Evolutionary conservation across 202 grass and related monocot genomes (phyloP), one percentile per base, ranked within the genome.

Genomic region (Schoenoplectus tabernaemontani): DNA sequence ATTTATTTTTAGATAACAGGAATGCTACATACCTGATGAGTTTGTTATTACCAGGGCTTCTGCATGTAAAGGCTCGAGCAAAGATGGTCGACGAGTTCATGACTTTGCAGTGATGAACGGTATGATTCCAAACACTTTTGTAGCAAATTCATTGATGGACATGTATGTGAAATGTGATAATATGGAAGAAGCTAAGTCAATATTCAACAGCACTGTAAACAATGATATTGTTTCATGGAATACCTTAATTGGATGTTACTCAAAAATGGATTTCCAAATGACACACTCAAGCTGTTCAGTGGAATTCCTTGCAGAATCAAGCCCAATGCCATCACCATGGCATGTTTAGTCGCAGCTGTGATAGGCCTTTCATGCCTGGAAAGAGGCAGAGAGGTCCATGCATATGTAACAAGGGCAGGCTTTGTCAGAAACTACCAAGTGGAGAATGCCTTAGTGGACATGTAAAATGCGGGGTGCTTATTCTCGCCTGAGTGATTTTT

Each of bases 181-280:
- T 64, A 90, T 91, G 87, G 80, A 82, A 76, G 76, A 85, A 79
- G 91, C 89, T 19, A 86, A 61, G 61, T 87, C 83, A 53, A 39
- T 93, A 70, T 91, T 97, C 44, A 60, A 93, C 61, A 47, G 1
- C 58, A 64, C 60, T 44, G 38, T 9, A 17, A 78, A 64, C 36
- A 97, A 90, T 76, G 84, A 97, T 87, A 69, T 85, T 19, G 88
- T 93, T 81, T 97, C 91, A 80, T 97, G 91, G 89, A 97, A 97
- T 75, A 93, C 89, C 64, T 39, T 97, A 19, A 90, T 97, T 63
- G 93, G 93, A 43, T 89, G 93, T 24, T 90, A 93, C 54, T 88
- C 87, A 5, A 93, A 88, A 78, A 87, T 48, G 81, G 77, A 79
- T 42, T 90, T 69, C 64, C 91, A 50, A 85, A 87, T 64, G 85